Conservation (phyloP, 441 rosid genomes). For the Cnidoscolus chayamansa region DNA sequence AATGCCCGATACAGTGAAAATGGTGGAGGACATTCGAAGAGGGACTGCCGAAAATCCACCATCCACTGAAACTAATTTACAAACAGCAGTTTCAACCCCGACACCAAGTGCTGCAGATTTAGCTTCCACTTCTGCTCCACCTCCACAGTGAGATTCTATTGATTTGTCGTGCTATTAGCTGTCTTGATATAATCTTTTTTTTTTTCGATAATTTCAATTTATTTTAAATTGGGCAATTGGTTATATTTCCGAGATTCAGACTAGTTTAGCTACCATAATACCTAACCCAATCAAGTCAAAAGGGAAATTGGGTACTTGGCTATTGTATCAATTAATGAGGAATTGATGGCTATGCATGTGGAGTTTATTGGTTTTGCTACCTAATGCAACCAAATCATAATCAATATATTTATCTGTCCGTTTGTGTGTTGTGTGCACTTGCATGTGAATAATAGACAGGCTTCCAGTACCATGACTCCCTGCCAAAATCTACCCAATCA, state of each 20-base stretch:
- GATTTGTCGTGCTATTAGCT: neutral
- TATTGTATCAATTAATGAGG: constrained; percentile 17
- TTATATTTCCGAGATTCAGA: constrained; percentile 11
- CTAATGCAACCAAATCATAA: constrained; percentile 10
- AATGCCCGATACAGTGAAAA: constrained; percentile 59
- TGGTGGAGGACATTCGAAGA: constrained; percentile 68
- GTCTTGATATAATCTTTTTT: neutral
- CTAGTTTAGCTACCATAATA: constrained; percentile 26
- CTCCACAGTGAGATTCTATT: constrained; percentile 24
- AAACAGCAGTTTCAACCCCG: constrained; percentile 45
- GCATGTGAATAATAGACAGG: neutral
- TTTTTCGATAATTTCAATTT: neutral
- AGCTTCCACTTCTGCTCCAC: constrained; percentile 39
- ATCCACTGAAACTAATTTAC: constrained; percentile 45
- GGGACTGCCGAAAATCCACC: constrained; percentile 26
- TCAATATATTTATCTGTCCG: neutral
- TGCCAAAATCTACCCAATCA: neutral
- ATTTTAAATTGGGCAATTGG: constrained; percentile 6
- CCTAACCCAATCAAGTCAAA: constrained; percentile 18
- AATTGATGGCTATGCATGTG: constrained; percentile 15
- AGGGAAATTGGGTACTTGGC: constrained; percentile 18
- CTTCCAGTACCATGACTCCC: neutral
- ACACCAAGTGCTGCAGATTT: constrained; percentile 39
- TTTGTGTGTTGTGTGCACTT: neutral
- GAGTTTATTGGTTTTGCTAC: constrained; percentile 9